Evolutionary conservation across 2,329 filamentous ascomycete species (phyloP).

Genomic region (Diaporthe vexans): DNA sequence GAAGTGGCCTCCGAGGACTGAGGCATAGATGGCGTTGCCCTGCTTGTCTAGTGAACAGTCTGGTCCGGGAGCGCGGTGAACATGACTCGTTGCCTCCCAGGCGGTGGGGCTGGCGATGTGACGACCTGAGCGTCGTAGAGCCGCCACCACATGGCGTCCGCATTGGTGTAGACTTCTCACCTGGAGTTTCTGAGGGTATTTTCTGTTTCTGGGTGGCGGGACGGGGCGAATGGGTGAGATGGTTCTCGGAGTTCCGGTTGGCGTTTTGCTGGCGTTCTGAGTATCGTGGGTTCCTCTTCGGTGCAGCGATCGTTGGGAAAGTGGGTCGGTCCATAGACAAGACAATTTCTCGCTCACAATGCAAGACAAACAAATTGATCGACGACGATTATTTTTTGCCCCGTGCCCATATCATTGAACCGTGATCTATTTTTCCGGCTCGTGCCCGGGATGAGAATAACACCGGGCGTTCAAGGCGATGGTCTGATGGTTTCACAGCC

Average conservation of each 20-base stretch:
- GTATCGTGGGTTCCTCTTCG: neutral
- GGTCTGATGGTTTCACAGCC: neutral
- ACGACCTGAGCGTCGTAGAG: slow-evolving; percentile 11
- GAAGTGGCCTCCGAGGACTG: slow-evolving; percentile 58
- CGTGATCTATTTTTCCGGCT: neutral
- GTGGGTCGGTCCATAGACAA: neutral
- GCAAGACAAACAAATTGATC: neutral
- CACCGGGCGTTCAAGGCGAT: neutral
- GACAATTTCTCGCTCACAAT: neutral
- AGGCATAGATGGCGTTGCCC: neutral
- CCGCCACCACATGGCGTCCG: neutral
- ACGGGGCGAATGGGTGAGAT: neutral
- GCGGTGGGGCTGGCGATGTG: neutral
- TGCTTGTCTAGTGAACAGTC: neutral
- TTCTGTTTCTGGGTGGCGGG: neutral
- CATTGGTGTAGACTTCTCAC: neutral
- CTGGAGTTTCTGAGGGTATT: neutral
- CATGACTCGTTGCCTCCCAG: slow-evolving; percentile 3
- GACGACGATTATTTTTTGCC: neutral
- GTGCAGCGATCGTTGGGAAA: neutral
- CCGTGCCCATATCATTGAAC: neutral
- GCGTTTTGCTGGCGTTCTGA: slow-evolving; percentile 14
- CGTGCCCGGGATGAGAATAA: neutral
- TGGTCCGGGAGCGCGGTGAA: neutral
- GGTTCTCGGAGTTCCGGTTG: slow-evolving; percentile 10